Evolutionary conservation across 208 protist genomes (phyloP), one percentile per base, ranked within the genome.

Genomic region (Leptomonas pyrrhocoris): DNA sequence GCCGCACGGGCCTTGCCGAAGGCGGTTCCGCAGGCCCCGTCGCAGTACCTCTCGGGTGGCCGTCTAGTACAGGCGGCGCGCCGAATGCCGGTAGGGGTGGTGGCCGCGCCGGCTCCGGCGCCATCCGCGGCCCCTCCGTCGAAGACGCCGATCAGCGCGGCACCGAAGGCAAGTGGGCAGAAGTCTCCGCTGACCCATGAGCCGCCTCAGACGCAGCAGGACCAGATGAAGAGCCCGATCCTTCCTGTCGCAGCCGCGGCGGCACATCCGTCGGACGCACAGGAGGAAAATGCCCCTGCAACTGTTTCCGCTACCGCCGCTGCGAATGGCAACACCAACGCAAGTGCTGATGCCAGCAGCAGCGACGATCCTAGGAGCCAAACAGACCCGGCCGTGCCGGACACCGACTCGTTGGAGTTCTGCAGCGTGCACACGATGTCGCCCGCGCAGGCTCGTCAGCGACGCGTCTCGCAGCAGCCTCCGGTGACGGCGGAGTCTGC

Each of bases 381-480:
- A 19, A 30, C n/a, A 7, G 42, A 63, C 2, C 8, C 23, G 1
- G 6, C 23, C 6, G 42, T 1, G 31, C 30, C 43, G 1, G 36
- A 57, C 1, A 31, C 46, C 48, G 25, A 27, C 8, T 68, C 51
- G 19, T 59, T 54, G 18, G 42, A 9, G 7, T 61, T 50, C 51
- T 74, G 51, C 55, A 74, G 40, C 43, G 53, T 53, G 5, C 49
- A 38, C 49, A 68, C 60, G 31, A 51, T 74, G 21, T 27, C 68
- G 1, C 68, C 68, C 9, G 19, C 43, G 51, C 61, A 67, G 42
- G 58, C 60, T 15, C 68, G 68, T 1, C 36, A 61, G 46, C 58
- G 53, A 12, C 40, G 51, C 18, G 23, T 55, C 5, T 31, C 49
- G 6, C 61, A 57, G 45, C 45, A 43, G 30, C 59, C 45, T 13